Conservation (phyloP, 805 yeast species). For the Torulaspora gathmanii region DNA sequence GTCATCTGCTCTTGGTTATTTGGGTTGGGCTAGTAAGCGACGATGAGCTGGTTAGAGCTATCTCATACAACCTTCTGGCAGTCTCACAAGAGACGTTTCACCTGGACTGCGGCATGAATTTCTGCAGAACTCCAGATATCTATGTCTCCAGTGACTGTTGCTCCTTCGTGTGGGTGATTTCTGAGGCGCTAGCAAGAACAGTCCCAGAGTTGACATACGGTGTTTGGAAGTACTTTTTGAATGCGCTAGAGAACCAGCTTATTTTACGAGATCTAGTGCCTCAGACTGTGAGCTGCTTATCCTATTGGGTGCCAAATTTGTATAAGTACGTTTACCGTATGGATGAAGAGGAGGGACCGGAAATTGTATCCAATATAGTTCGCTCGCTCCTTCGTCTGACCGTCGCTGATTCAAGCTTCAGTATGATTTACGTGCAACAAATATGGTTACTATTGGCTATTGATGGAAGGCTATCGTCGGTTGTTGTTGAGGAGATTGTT, state of each 20-base stretch:
- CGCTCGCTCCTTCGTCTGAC: constrained; percentile 60
- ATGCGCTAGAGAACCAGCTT: constrained; percentile 23
- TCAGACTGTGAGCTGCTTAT: constrained; percentile 31
- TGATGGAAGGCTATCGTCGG: constrained; percentile 53
- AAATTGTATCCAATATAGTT: constrained; percentile 54
- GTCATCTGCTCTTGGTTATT: constrained; percentile 58
- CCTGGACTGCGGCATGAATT: constrained; percentile 53
- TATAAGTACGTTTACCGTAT: constrained; percentile 51
- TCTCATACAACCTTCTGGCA: constrained; percentile 60
- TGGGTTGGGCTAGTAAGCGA: constrained; percentile 64
- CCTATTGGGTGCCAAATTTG: constrained; percentile 74
- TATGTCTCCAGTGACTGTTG: constrained; percentile 66
- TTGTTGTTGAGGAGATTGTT: constrained; percentile 68
- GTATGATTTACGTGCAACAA: constrained; percentile 51
- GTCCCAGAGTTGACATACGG: constrained; percentile 59
- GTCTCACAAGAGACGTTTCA: constrained; percentile 57
- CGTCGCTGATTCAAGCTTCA: constrained; percentile 43
- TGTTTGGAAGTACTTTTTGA: constrained; percentile 37
- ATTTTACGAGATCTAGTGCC: constrained; percentile 25
- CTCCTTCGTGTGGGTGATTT: constrained; percentile 53
- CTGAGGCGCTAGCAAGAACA: constrained; percentile 50
- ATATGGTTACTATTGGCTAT: constrained; percentile 65
- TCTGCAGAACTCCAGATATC: constrained; percentile 52
- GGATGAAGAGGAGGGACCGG: constrained; percentile 56
- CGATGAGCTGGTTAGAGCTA: constrained; percentile 52